Percentiles rank a stretch among this genome's conserved stretches.
phyloP scores from a whole-genome alignment of 768 basidiomycete genomes.

The Collybia mongolica region DNA sequence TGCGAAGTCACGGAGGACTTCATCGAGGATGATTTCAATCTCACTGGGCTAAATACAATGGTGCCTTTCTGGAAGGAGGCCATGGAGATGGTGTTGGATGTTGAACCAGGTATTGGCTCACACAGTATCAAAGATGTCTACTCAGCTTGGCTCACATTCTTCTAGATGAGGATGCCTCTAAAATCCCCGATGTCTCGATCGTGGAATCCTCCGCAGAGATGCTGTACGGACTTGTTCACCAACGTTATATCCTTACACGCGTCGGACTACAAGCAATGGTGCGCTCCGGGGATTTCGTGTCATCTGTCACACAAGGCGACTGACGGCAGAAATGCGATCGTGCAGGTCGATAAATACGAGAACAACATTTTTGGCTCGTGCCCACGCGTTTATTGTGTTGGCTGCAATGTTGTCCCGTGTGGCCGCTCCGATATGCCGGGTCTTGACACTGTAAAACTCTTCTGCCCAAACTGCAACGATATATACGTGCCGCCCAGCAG shows the following conservation, averaged over 20 bases:
- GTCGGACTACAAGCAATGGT: slow-evolving; percentile 96
- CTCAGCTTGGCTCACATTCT: slow-evolving; percentile 4
- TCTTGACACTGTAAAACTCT: slow-evolving; percentile 95
- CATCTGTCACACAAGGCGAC: slow-evolving; percentile 3
- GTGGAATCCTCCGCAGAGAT: slow-evolving; percentile 98
- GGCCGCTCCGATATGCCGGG: slow-evolving; percentile 96
- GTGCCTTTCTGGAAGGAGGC: slow-evolving; percentile 99
- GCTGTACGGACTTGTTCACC: slow-evolving; percentile 96
- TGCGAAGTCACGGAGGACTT: slow-evolving; percentile 98
- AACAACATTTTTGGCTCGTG: slow-evolving; percentile 87
- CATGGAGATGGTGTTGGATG: slow-evolving; percentile 99
- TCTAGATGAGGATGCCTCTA: slow-evolving; percentile 85
- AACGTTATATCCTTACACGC: slow-evolving; percentile 94
- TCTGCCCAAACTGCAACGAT: slow-evolving; percentile 97
- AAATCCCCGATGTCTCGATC: slow-evolving; percentile 98
- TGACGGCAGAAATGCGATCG: slow-evolving; percentile 11
- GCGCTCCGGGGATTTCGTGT: slow-evolving; percentile 20
- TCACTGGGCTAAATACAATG: slow-evolving; percentile 92
- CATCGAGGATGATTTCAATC: slow-evolving; percentile 99
- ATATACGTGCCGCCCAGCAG: slow-evolving; percentile 95
- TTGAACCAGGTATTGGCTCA: slow-evolving; percentile 83
- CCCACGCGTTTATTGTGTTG: slow-evolving; percentile 92
- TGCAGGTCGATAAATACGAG: slow-evolving; percentile 95
- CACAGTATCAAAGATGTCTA: neutral
- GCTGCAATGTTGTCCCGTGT: slow-evolving; percentile 88